phyloP scores from a whole-genome alignment of 2,329 filamentous ascomycete genomes.

The Magnaporthiopsis poae region DNA sequence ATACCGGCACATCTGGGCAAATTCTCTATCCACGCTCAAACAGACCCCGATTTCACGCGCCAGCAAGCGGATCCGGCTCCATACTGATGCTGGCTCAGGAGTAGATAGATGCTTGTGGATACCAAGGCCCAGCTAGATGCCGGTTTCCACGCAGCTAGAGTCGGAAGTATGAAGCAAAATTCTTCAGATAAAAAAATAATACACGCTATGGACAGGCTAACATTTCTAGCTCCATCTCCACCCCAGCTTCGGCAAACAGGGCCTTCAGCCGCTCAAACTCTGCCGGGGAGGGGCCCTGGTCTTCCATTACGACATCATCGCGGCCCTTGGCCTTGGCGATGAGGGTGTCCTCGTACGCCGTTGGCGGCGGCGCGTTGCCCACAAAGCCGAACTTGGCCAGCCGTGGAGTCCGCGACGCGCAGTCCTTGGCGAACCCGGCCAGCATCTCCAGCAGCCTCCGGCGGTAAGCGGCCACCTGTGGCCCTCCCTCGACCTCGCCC shows the following conservation, averaged over 20 bases:
- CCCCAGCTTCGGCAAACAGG: constrained; percentile 2
- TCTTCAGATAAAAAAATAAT: background rate
- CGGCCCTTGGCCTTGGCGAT: background rate
- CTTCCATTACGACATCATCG: background rate
- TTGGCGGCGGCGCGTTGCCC: background rate
- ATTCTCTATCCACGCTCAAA: too few relatives aligned
- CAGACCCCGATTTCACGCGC: too few relatives aligned
- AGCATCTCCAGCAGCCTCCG: constrained; percentile 1
- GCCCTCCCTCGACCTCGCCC: background rate
- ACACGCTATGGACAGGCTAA: background rate
- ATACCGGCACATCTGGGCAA: too few relatives aligned
- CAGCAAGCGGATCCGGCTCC: too few relatives aligned
- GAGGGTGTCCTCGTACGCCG: background rate
- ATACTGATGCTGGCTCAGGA: too few relatives aligned
- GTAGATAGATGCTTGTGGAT: background rate
- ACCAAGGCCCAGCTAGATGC: background rate
- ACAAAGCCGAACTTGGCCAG: constrained; percentile 5
- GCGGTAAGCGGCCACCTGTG: background rate
- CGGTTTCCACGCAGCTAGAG: too few relatives aligned
- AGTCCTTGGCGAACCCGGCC: constrained; percentile 2
- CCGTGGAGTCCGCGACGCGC: background rate
- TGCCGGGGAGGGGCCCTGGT: background rate
- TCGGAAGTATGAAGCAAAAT: too few relatives aligned
- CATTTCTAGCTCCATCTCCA: constrained; percentile 4
- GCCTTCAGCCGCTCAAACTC: constrained; percentile 5